Percentiles rank a stretch among this genome's conserved stretches.
Conservation (phyloP, 2,329 filamentous ascomycete genomes). For the Ampelomyces quisqualis region DNA sequence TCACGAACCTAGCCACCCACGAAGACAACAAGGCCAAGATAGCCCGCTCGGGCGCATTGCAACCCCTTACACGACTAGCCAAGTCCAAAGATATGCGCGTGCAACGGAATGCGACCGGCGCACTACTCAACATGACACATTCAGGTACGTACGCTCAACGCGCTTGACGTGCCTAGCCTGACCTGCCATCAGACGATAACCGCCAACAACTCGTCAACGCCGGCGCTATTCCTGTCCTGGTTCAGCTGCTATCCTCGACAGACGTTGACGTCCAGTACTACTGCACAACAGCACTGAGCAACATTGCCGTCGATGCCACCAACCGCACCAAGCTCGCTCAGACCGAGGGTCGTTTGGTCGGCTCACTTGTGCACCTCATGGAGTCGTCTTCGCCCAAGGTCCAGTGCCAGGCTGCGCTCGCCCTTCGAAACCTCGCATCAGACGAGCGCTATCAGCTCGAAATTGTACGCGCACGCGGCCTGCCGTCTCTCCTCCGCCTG, state of each 20-base stretch:
- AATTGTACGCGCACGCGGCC: constrained; percentile 85
- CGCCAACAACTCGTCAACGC: constrained; percentile 95
- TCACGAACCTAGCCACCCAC: constrained; percentile 96
- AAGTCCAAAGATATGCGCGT: constrained; percentile 99
- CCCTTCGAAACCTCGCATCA: constrained; percentile 90
- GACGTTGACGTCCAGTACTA: constrained; percentile 99
- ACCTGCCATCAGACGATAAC: constrained; percentile 73
- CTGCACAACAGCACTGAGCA: constrained; percentile 96
- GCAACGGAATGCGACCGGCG: constrained; percentile 94
- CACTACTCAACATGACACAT: constrained; percentile 98
- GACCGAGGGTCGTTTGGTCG: constrained; percentile 86
- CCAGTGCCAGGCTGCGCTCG: constrained; percentile 93
- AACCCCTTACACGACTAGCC: constrained; percentile 84
- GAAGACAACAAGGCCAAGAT: constrained; percentile 99
- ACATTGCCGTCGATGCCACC: constrained; percentile 90
- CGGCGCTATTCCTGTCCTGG: constrained; percentile 94
- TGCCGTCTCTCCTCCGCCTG: constrained; percentile 81
- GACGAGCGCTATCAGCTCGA: constrained; percentile 99
- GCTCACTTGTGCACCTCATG: constrained; percentile 94
- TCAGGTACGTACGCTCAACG: constrained; percentile 65
- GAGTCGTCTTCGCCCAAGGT: constrained; percentile 92
- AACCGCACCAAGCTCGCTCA: constrained; percentile 90
- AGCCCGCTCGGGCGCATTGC: constrained; percentile 87
- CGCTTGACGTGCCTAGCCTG: constrained; percentile 14
- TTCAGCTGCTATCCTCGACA: constrained; percentile 86